A percentile compares a stretch with the other conserved stretches of the same genome.
Conservation (phyloP, 2,329 filamentous ascomycete species). For the Diaporthe sp. region DNA sequence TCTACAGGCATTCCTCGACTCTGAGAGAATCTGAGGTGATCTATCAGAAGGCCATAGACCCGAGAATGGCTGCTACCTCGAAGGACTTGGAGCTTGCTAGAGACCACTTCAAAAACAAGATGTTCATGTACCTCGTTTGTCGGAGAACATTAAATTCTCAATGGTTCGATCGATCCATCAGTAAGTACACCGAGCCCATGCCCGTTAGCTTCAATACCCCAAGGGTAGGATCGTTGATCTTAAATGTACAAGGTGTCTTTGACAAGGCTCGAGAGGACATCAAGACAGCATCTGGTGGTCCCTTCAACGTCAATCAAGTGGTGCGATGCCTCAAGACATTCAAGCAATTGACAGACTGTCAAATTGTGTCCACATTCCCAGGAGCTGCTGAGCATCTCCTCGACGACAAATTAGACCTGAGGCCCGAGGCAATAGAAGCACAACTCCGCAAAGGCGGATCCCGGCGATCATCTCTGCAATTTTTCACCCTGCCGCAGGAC, state of each 20-base stretch:
- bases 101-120: not conserved
- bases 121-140: not conserved
- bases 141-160: not conserved
- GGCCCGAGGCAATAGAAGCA: not conserved
- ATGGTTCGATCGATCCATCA: not conserved
- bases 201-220: not conserved
- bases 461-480: not conserved
- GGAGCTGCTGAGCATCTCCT: not conserved
- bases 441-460: not conserved
- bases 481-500: not conserved
- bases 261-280: slow-evolving; percentile 15
- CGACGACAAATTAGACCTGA: not conserved
- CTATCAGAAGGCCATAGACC: not conserved
- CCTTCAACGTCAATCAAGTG: slow-evolving; percentile 8
- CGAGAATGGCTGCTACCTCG: not conserved
- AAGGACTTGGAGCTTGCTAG: not conserved
- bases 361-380: not conserved
- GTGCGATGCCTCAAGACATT: not conserved
- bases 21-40: not conserved
- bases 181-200: not conserved
- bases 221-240: not conserved
- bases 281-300: not conserved
- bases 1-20: not conserved
- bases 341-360: not conserved
- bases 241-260: not conserved